Base-by-base conservation (phyloP, 345 rosid species). In the Rhizophora apiculata region DNA sequence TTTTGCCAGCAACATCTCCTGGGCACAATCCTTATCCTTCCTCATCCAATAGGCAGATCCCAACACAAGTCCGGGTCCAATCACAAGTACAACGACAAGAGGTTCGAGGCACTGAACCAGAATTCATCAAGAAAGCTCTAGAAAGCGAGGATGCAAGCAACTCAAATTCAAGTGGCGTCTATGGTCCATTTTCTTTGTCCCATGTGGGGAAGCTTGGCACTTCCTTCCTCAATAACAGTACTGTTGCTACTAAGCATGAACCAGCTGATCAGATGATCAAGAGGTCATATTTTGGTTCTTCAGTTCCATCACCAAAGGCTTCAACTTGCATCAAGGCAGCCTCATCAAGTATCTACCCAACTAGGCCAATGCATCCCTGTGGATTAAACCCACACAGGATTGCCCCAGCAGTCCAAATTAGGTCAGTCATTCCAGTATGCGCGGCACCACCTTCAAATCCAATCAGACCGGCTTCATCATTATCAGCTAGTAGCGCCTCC, bases 361-460 rank as follows among this genome's bases (percentile, higher is more conserved):
- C n/a, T 29, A 58, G 68, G 64, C 49, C 71, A n/a, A 56, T 74
- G 72, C 69, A 76, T 74, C 63, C 71, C 16, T 77, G 81, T 59
- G 69, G 84, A 32, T 78, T 74, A 19, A 76, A 59, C 29, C 72
- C 74, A 8, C 73, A 72, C 13, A 82, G 68, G 36, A 71, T 80
- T 22, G 92, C 92, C 16, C 95, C 92, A 46, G 88, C 92, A 34
- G 92, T 89, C 70, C 86, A 84, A 48, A 87, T 89, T 10, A 87
- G 95, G 75, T 89, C 95, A 68, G 89, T 89, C 26, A 87, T 89
- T 62, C 92, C 95, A 63, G 95, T 89, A 57, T 89, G 88, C 74
- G 85, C 92, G 61, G 85, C 92, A 59, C 89, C 89, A 51, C 88
- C 83, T 31, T 51, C 82, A 52, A 43, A 15, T 56, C 30, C 74